Conservation (phyloP, 257 asterid genomes). For the Solanum appendiculatum region DNA sequence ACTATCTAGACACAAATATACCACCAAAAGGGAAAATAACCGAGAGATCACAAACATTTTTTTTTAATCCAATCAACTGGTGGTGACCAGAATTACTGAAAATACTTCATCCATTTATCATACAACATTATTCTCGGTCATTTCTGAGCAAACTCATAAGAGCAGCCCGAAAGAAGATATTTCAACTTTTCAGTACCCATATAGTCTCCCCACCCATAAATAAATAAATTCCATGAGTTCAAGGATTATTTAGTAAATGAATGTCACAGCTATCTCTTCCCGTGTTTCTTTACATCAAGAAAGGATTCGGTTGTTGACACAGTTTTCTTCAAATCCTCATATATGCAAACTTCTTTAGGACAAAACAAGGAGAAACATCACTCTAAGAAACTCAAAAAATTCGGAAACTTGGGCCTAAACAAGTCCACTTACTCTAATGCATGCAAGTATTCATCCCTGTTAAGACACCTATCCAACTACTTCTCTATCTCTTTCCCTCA, state of each 20-base stretch:
- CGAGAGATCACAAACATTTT: background rate
- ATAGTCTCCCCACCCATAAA: background rate
- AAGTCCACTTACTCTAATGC: background rate
- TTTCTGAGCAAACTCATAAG: background rate
- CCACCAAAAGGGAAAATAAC: background rate
- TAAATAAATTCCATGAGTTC: background rate
- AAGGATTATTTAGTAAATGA: background rate
- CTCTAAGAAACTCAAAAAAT: background rate
- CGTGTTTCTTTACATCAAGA: background rate
- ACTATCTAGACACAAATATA: background rate
- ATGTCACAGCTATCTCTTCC: background rate
- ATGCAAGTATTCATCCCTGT: background rate
- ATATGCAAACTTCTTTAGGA: background rate
- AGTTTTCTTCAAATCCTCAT: background rate
- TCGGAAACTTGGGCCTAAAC: background rate
- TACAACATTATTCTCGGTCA: background rate
- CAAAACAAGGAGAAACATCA: background rate
- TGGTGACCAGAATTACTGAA: background rate
- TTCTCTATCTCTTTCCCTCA: background rate
- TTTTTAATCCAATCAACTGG: background rate
- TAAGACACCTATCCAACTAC: background rate
- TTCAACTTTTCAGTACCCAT: background rate
- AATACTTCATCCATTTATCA: background rate
- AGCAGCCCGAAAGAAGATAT: background rate
- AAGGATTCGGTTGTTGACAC: background rate